Evolutionary conservation across 768 basidiomycete genomes (phyloP), one percentile per base, ranked within the genome.

Genomic region (Hericium erinaceus): DNA sequence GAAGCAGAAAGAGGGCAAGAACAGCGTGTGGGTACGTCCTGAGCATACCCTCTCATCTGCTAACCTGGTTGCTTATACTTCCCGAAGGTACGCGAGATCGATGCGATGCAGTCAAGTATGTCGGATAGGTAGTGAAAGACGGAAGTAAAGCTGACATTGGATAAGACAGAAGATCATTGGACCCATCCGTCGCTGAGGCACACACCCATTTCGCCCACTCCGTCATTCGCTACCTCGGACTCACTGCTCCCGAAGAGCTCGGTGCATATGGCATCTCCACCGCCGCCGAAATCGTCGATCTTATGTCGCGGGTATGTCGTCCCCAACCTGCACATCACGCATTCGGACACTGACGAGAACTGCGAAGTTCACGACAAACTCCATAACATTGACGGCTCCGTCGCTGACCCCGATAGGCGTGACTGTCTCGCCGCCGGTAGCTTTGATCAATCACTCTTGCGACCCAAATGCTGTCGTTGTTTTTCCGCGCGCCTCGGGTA

Each of bases 381-480:
- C 95, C 0, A 89, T 98, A 66, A 87, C 94, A 0, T 72, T 97
- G 10, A 86, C 92, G 1, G 80, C 86, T 0, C 83, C 89, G 0
- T 79, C 88, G 4, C 74, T 98, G 15, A 79, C 82, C 2, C 87
- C 94, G 0, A 75, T 98, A 39, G 95, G 95, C 6, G 84, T 85
- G 2, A 83, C 87, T n/a, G 78, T 95, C 13, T 89, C 90, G 0
- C 94, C 95, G 0, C 65, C 80, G 0, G 72, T 86, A 4, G 94
- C 94, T 0, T 74, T 97, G 11, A 79, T 89, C 57, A 97, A 97
- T 66, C 94, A 98, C 66, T 89, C 88, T 0, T 95, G 93, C 66
- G 77, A 81, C 20, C 91, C 92, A 0, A 95, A 97, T 66, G 92
- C 88, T 0, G 90, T 87, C 37, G 80, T 95, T n/a, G 90, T 98